A percentile compares a stretch with the other conserved stretches of the same genome.
Conservation (phyloP, 2,329 filamentous ascomycete species). For the Phialophora macrospora region DNA sequence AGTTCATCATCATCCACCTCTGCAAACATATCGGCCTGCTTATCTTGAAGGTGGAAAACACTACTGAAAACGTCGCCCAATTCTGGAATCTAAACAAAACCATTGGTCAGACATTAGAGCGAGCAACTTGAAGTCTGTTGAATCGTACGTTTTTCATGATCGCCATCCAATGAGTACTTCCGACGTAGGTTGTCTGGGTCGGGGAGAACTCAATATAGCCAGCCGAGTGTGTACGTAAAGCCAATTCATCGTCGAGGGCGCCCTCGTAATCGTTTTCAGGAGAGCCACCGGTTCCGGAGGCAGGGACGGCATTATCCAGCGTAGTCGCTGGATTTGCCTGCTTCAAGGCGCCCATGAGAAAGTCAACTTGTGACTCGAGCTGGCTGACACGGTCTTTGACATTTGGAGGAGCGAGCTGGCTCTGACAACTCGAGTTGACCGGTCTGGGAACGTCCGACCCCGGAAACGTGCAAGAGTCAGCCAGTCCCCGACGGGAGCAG, state of each 20-base stretch:
- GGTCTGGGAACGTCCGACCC: background rate
- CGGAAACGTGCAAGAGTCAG: slow-evolving; percentile 82
- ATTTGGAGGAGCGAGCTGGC: slow-evolving; percentile 4
- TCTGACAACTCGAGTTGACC: background rate
- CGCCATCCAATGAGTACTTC: slow-evolving; percentile 19
- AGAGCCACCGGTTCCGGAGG: background rate
- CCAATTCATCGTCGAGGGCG: background rate
- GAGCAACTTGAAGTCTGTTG: background rate
- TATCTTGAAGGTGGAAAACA: background rate
- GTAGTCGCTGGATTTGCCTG: background rate
- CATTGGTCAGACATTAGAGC: background rate
- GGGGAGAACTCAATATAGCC: slow-evolving; percentile 48
- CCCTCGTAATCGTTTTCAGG: background rate
- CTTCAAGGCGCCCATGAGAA: slow-evolving; percentile 23
- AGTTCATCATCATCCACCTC: background rate
- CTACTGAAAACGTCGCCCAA: slow-evolving; percentile 12
- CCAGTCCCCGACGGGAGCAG: slow-evolving; percentile 74
- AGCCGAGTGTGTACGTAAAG: background rate
- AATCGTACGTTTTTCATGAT: slow-evolving; percentile 12
- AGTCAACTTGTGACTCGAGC: slow-evolving; percentile 33
- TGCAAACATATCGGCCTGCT: background rate
- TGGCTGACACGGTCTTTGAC: slow-evolving; percentile 32
- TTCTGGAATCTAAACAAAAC: slow-evolving; percentile 20
- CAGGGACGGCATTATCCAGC: background rate
- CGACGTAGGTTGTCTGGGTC: slow-evolving; percentile 45